Evolutionary conservation across 345 rosid genomes (phyloP), one percentile per base, ranked within the genome.

Genomic region (Bruguiera parviflora): DNA sequence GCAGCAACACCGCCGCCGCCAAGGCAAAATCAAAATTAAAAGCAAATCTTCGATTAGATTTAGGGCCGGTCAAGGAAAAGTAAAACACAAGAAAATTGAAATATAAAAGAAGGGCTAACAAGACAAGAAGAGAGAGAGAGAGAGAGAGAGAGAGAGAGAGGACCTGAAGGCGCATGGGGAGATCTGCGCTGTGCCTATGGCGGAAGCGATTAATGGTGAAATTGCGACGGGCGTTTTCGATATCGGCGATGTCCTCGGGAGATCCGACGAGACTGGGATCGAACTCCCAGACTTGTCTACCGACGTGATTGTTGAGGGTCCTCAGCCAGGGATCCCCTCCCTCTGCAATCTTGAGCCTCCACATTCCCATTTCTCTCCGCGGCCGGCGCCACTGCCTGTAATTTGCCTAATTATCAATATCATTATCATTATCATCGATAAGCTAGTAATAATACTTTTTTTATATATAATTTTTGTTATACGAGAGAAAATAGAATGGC

Each of bases 281-380:
- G 35, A 95, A 92, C 80, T 90, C 97, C 98, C 99, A 95, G 20
- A 84, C 65, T 70, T 92, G 98, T 43, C 97, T 80, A 29, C 98
- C 97, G 11, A 79, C 81, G 68, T 94, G 96, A 73, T 85, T 68
- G 74, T 87, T 89, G 58, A 70, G 53, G 5, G 90, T 86, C 74
- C 89, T 75, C 24, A 94, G 83, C 96, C 96, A 91, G 25, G 90
- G 87, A 78, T 72, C 83, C 25, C 81, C 90, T 75, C 92, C 98
- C 65, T 88, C 92, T 1, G 93, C 92, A 66, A 89, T 79, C 84
- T 85, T 92, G 72, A 94, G 80, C 81, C 79, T 91, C 98, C 98
- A 94, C 98, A 94, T 94, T 79, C 64, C 70, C 61, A 61, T 16
- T 37, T 52, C 29, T 20, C 21, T 3, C 49, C 53, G 49, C 19